These are phyloP conservation scores for Plectosphaerella plurivora DNA, from an alignment of 2,329 filamentous ascomycete genomes.

Conservation along the genomic window DNA sequence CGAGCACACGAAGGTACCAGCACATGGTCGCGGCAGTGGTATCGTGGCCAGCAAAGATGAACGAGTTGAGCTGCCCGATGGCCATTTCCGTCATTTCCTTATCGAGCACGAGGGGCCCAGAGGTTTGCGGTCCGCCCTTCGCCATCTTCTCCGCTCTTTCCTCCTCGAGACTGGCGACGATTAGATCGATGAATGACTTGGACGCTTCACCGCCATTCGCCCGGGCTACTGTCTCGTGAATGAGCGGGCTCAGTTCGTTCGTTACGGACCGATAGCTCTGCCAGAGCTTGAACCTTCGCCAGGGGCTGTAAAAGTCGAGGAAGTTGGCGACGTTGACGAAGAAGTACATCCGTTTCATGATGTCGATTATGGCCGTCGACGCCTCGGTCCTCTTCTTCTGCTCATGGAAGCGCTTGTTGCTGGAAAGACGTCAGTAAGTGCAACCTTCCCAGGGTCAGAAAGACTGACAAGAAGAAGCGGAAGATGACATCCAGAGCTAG, in stretches of 20 bases:
- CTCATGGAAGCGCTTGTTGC: slow-evolving; percentile 23
- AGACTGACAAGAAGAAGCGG: slow-evolving; percentile 17
- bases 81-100: not conserved
- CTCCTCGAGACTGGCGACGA: not conserved
- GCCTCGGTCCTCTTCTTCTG: slow-evolving; percentile 16
- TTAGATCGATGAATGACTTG: no score
- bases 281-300: no score
- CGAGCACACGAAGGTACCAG: slow-evolving; percentile 22
- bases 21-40: slow-evolving; percentile 28
- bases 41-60: slow-evolving; percentile 27
- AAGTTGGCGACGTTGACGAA: slow-evolving; percentile 13
- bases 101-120: no score
- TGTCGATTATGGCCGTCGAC: slow-evolving; percentile 22
- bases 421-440: slow-evolving; percentile 13
- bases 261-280: no score
- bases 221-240: no score
- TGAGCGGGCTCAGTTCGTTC: no score
- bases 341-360: slow-evolving; percentile 25
- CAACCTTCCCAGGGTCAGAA: no score
- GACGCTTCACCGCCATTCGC: no score
- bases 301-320: no score
- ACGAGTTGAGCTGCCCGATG: no score
- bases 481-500: slow-evolving; percentile 23
- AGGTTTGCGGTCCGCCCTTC: no score
- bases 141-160: not conserved